Percentiles rank a stretch among this genome's conserved stretches.
These are phyloP conservation scores for Epichloe hybrida DNA, from an alignment of 2,329 filamentous ascomycete genomes.

Conservation along the genomic window DNA sequence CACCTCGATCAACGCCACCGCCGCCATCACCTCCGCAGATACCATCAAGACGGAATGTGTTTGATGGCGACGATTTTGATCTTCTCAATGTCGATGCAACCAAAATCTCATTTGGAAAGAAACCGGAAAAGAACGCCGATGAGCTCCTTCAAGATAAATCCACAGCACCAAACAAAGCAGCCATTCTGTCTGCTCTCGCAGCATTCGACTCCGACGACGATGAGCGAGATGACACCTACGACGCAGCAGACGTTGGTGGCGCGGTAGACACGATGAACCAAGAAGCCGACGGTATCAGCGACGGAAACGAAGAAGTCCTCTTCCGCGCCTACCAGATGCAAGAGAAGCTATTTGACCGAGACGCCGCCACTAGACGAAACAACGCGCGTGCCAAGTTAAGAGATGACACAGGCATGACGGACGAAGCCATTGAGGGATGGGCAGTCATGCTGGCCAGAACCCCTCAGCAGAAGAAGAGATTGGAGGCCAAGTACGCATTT, in stretches of 20 bases:
- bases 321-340: constrained; percentile 58
- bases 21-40: constrained; percentile 16
- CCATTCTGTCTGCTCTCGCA: constrained; percentile 77
- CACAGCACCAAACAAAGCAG: constrained; percentile 60
- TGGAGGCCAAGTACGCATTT: constrained; percentile 61
- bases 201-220: constrained; percentile 90
- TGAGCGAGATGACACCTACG: constrained; percentile 93
- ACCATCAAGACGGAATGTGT: constrained; percentile 56
- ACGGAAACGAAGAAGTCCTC: constrained; percentile 54
- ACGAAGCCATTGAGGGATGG: constrained; percentile 92
- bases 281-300: constrained; percentile 31
- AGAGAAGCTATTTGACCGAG: constrained; percentile 55
- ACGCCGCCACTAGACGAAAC: constrained; percentile 54
- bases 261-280: constrained; percentile 61
- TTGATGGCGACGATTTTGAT: constrained; percentile 71
- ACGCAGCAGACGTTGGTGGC: constrained; percentile 81
- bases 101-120: constrained; percentile 69
- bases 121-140: constrained; percentile 52
- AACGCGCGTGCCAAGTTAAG: constrained; percentile 50
- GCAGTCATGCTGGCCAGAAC: constrained; percentile 71
- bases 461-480: constrained; percentile 48
- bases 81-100: constrained; percentile 51
- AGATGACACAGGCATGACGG: constrained; percentile 73
- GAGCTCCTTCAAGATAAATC: constrained; percentile 53
- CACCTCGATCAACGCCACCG: constrained; percentile 46